Conservation (phyloP, 2,329 filamentous ascomycete species). For the Apiospora malaysiana region DNA sequence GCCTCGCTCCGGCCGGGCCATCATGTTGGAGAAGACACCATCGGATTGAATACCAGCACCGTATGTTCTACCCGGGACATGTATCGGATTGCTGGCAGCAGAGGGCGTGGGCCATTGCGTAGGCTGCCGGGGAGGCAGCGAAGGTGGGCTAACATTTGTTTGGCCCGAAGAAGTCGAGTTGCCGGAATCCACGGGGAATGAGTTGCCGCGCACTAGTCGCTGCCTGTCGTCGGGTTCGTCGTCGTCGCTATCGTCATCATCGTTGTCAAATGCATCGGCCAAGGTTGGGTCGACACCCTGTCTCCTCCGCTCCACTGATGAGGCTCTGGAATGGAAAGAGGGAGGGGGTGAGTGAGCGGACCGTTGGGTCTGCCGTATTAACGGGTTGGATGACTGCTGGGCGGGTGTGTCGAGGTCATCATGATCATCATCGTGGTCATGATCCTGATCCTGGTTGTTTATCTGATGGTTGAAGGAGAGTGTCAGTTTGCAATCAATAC, state of each 20-base stretch:
- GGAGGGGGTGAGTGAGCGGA: constrained; percentile 69
- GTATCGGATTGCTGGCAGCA: constrained; percentile 37
- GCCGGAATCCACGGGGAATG: constrained; percentile 38
- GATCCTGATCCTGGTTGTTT: constrained; percentile 64
- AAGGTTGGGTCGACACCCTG: constrained; percentile 74
- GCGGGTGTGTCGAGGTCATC: constrained; percentile 35
- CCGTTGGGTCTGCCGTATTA: constrained; percentile 39
- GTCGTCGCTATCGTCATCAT: constrained; percentile 73
- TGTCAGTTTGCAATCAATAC: constrained; percentile 28
- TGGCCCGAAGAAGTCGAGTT: constrained; percentile 28
- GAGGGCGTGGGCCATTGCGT: constrained; percentile 38
- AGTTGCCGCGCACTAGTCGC: constrained; percentile 77
- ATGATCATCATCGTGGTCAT: constrained; percentile 59
- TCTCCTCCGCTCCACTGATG: constrained; percentile 62
- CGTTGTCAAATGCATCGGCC: constrained; percentile 89
- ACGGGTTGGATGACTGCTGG: constrained; percentile 23
- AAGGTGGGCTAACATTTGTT: constrained; percentile 27
- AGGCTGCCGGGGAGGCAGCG: constrained; percentile 26
- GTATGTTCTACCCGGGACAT: constrained; percentile 60
- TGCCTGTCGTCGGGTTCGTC: constrained; percentile 82
- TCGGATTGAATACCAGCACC: constrained; percentile 83
- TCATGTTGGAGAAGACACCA: constrained; percentile 95
- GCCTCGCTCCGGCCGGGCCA: constrained; percentile 84
- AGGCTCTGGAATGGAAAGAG: constrained; percentile 86
- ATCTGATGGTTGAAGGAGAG: constrained; percentile 47